Evolutionary conservation across 2,329 filamentous ascomycete species (phyloP), one percentile per base, ranked within the genome.

Genomic region (Pseudodiploospora longispora): DNA sequence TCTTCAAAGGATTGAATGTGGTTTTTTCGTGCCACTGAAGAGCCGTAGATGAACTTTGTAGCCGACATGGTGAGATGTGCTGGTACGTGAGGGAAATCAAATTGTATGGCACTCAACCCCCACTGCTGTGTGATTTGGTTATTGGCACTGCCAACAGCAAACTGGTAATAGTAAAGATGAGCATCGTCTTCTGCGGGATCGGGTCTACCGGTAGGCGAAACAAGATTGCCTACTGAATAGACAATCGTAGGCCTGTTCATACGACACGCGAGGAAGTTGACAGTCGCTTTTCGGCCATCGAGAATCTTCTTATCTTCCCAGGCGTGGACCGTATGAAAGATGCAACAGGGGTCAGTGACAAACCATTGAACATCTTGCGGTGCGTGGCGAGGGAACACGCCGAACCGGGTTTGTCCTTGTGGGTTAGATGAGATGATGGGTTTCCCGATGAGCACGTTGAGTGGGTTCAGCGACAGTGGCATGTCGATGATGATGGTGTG

Each of bases 251-350:
- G 78, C 3, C 80, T 82, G 1, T 80, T 86, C 36, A 85, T 65
- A 4, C 83, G 75, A 50, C 83, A 86, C 2, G 75, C 77, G 1
- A 87, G 66, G 55, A 87, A 72, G 53, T 82, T 80, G 4, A 86
- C 78, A 1, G 41, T 47, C 1, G 1, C n/a, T 1, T 28, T 27
- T 2, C 12, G 28, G 0, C 38, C 6, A 1, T 7, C 19, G 3
- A 19, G 19, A 5, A 28, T 28, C 9, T 6, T 34, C 28, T 28
- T 34, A 30, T 34, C 31, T 42, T 85, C 80, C 83, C 83, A 87
- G 2, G 77, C 76, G 51, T 85, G 86, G 1, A 80, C 83, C 0
- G 82, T 84, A 53, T 87, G 83, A 49, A 86, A 85, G 37, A 87
- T 83, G 52, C 80, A 80, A 53, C 80, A 86, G 5, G 79, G 70